Conservation (phyloP, 2,329 filamentous ascomycete genomes). For the Penicillium sp. region DNA sequence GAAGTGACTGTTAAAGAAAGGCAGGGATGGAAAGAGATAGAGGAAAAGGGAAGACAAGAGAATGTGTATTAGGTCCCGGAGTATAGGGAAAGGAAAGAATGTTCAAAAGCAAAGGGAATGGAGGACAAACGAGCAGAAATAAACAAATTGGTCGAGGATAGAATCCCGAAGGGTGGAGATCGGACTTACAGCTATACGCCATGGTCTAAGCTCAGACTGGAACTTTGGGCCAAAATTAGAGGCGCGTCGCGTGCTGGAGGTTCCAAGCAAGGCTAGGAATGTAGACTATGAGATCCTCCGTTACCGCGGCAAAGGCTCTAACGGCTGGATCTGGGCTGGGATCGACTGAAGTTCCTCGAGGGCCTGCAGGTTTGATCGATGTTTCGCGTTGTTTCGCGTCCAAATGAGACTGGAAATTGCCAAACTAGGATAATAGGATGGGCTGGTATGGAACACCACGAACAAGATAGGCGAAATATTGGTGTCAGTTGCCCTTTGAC, state of each 20-base stretch:
- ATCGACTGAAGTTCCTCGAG: slow-evolving; percentile 15
- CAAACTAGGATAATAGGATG: slow-evolving; percentile 5
- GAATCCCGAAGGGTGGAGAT: slow-evolving; percentile 32
- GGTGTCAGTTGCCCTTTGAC: slow-evolving; percentile 14
- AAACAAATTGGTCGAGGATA: slow-evolving; percentile 39
- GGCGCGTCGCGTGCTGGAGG: slow-evolving; percentile 40
- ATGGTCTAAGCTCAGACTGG: slow-evolving; percentile 34
- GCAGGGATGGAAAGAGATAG: slow-evolving; percentile 25
- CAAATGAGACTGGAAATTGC: slow-evolving; percentile 4
- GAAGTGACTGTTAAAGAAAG: slow-evolving; percentile 3
- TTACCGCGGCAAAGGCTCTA: slow-evolving; percentile 32
- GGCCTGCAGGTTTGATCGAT: slow-evolving; percentile 13
- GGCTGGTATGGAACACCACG: slow-evolving; percentile 18
- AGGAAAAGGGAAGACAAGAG: slow-evolving; percentile 20
- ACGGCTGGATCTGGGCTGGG: slow-evolving; percentile 12
- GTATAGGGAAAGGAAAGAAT: slow-evolving; percentile 26
- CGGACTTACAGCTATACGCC: slow-evolving; percentile 41
- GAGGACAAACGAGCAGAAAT: slow-evolving; percentile 42
- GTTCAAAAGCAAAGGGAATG: slow-evolving; percentile 33
- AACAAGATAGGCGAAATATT: slow-evolving; percentile 6
- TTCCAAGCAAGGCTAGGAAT: slow-evolving; percentile 44
- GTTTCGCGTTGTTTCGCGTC: slow-evolving; percentile 14
- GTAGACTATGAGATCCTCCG: slow-evolving; percentile 41
- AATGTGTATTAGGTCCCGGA: slow-evolving; percentile 18
- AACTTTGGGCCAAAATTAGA: slow-evolving; percentile 20